phyloP scores from a whole-genome alignment of 73 alveolate genomes.

The Tetrahymena borealis region DNA sequence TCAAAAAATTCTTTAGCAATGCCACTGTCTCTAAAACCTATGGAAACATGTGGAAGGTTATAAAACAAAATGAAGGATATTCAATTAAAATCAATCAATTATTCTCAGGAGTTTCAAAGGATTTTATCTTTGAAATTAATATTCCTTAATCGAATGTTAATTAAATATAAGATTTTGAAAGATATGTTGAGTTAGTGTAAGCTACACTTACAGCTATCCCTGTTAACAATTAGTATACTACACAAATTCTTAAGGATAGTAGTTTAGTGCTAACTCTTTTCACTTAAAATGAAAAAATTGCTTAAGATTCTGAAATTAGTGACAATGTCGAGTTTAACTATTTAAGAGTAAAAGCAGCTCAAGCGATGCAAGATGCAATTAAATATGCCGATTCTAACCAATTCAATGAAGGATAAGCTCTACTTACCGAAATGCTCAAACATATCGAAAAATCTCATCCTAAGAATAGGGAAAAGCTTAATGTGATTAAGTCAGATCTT shows the following conservation, averaged over 20 bases:
- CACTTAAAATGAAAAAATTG: conserved; percentile 4
- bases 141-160: not conserved
- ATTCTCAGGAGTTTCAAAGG: conserved; percentile 11
- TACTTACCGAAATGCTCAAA: no score
- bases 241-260: conserved; percentile 9
- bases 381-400: no score
- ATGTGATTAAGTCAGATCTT: no score
- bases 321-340: conserved; percentile 5
- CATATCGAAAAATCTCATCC: no score
- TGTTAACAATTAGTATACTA: not conserved
- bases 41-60: conserved; percentile 28
- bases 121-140: conserved; percentile 9
- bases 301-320: conserved; percentile 25
- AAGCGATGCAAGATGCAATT: conserved; percentile 22
- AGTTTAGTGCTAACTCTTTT: not conserved
- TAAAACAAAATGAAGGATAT: not conserved
- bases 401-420: no score
- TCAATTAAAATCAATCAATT: not conserved
- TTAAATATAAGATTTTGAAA: not conserved
- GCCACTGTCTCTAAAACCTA: conserved; percentile 8
- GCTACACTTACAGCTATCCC: not conserved
- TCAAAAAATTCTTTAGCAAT: not conserved
- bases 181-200: not conserved
- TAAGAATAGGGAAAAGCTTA: no score
- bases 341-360: conserved; percentile 38